These are phyloP conservation scores for Fennellomyces sp. DNA, from an alignment of 371 early-diverging fungal genomes.

Conservation along the genomic window DNA sequence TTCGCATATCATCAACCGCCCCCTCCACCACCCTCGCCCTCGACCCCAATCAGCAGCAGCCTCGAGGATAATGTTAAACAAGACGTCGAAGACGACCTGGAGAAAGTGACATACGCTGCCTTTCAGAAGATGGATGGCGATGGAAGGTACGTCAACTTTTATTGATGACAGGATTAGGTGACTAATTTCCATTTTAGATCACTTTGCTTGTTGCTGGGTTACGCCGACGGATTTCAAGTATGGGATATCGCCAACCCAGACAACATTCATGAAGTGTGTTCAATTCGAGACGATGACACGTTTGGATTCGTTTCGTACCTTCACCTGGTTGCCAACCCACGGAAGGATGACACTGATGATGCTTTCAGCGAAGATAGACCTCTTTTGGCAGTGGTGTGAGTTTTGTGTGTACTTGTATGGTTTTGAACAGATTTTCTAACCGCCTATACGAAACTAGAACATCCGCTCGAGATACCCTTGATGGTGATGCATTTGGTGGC, in stretches of 20 bases:
- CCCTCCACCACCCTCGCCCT: conserved; percentile 8
- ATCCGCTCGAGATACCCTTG: conserved; percentile 1
- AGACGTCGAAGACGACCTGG: conserved; percentile 22
- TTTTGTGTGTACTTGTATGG: neutral
- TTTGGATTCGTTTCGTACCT: conserved; percentile 53
- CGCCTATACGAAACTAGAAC: no score
- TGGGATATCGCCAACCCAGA: conserved; percentile 78
- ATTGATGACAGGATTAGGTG: neutral
- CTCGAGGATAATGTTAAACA: conserved; percentile 16
- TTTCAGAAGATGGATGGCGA: conserved; percentile 33
- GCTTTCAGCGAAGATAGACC: conserved; percentile 41
- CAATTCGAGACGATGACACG: conserved; percentile 56
- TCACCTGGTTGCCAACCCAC: conserved; percentile 38
- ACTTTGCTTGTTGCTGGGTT: conserved; percentile 72
- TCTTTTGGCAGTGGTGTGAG: conserved; percentile 57
- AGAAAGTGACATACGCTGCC: conserved; percentile 34
- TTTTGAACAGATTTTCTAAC: neutral
- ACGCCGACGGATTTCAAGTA: conserved; percentile 80
- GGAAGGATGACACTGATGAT: conserved; percentile 19
- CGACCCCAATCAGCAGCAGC: conserved; percentile 11
- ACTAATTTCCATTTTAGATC: conserved; percentile 26
- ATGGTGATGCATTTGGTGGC: neutral
- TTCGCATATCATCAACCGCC: conserved; percentile 24
- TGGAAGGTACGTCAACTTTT: conserved; percentile 2
- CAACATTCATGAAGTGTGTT: conserved; percentile 71